Base-by-base conservation (phyloP, 805 yeast species). In the Myxozyma geophila region DNA sequence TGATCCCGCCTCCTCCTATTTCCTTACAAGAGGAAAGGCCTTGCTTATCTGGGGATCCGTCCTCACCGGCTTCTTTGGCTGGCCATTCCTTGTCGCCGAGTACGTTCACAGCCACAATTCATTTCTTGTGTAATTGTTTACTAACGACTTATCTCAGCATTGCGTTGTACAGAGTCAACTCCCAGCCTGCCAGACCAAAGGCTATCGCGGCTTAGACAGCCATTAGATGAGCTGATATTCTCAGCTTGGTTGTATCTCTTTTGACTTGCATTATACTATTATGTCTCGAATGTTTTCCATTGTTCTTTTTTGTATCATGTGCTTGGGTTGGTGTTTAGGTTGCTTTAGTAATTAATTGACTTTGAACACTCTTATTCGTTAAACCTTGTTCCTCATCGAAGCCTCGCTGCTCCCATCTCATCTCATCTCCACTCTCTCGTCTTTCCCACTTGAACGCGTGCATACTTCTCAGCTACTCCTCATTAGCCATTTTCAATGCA, bases 401-500 rank as follows among this genome's bases (percentile, higher is more conserved):
- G 28, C 28, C 28, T 28, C 28, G 28, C 2, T 28, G 28, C 28
- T 28, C 28, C n/a, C n/a, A n/a, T n/a, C n/a, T n/a, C 33, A 17
- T 19, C 23, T 4, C 36, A 19, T 12, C 33, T 23, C 33, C 36
- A 28, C 52, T 28, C 3, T 35, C 40, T 49, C 52, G n/a, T n/a
- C n/a, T n/a, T n/a, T n/a, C 19, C 35, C 6, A 19, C 50, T 19
- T 35, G 5, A 28, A 28, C 17, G 17, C 47, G 17, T 43, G 21
- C 3, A 13, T 17, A 13, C 21, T 13, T 9, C 5, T 43, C 17
- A 43, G 21, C 2, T 8, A 13, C 21, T 15, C 17, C 21, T 15
- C 17, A 13, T 6, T 19, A 43, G 15, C 40, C 10, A 53, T 23
- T 8, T 23, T 21, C 39, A 17, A 86, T 86, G 88, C 76, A 79